phyloP scores from a whole-genome alignment of 768 basidiomycete genomes.

The Goffeauzyma gilvescens region DNA sequence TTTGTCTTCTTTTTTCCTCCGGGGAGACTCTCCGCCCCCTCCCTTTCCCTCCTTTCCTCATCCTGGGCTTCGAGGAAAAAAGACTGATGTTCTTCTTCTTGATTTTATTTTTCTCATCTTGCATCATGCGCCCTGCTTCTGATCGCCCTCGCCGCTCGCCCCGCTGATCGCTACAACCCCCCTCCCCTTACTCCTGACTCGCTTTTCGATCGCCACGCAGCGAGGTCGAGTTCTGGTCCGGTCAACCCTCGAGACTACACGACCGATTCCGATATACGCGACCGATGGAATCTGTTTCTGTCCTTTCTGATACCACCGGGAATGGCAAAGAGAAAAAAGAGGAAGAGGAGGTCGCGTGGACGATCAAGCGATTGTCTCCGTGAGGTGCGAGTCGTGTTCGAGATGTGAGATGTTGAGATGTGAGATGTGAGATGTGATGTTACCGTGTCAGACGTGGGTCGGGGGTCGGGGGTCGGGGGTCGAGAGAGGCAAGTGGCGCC shows the following conservation, averaged over 20 bases:
- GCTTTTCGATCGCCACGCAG: slow-evolving; percentile 33
- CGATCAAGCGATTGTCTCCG: slow-evolving; percentile 9
- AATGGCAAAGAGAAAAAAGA: slow-evolving; percentile 45
- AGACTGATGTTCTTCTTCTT: not conserved
- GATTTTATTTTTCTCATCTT: too few species aligned
- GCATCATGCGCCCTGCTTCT: too few species aligned
- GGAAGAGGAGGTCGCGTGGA: slow-evolving; percentile 1
- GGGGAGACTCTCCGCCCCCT: too few species aligned
- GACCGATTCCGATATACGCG: slow-evolving; percentile 51
- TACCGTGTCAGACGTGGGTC: too few species aligned
- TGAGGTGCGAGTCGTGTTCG: not conserved
- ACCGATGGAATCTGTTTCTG: slow-evolving; percentile 22
- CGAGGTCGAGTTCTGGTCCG: slow-evolving; percentile 95
- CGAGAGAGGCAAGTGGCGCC: too few species aligned
- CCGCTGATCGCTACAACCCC: not conserved
- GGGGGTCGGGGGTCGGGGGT: too few species aligned
- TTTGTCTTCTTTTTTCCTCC: not conserved
- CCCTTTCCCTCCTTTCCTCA: too few species aligned
- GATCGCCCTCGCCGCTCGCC: too few species aligned
- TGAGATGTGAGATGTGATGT: too few species aligned
- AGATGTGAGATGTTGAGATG: too few species aligned
- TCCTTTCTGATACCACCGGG: slow-evolving; percentile 38
- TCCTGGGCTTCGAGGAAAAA: too few species aligned
- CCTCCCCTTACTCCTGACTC: slow-evolving; percentile 2
- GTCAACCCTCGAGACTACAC: slow-evolving; percentile 81